Conservation (phyloP, 192 early-diverging fungal genomes). For the Spinellus fusiger region DNA sequence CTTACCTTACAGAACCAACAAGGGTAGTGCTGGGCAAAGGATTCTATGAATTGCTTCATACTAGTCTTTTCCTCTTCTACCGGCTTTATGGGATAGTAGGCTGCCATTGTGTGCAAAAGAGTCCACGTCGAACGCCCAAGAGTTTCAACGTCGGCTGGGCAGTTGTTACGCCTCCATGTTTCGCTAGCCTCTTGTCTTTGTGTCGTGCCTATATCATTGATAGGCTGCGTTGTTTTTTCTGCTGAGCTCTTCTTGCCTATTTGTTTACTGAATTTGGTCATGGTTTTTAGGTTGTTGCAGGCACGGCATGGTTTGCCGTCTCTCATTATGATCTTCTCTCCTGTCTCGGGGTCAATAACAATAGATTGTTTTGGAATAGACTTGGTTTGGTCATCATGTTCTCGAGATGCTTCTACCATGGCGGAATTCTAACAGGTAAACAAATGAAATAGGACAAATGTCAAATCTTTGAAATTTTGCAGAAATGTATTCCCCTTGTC, state of each 20-base stretch:
- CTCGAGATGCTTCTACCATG: background rate
- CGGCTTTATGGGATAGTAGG: constrained; percentile 87
- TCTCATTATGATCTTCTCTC: constrained; percentile 34
- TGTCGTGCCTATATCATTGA: background rate
- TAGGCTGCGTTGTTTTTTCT: constrained; percentile 7
- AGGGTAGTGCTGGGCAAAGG: constrained; percentile 87
- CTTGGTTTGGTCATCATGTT: background rate
- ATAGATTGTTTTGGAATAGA: background rate
- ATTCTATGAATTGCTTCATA: constrained; percentile 66
- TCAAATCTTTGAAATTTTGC: too few species aligned
- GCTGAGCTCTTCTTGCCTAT: constrained; percentile 31
- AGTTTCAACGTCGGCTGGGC: constrained; percentile 76
- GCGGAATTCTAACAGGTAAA: background rate
- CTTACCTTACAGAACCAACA: constrained; percentile 76
- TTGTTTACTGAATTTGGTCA: constrained; percentile 50
- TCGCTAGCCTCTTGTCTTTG: constrained; percentile 19
- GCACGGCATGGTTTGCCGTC: constrained; percentile 72
- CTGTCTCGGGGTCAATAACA: constrained; percentile 28
- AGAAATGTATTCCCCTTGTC: too few species aligned
- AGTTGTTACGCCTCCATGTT: constrained; percentile 39
- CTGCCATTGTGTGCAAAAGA: constrained; percentile 94
- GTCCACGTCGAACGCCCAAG: constrained; percentile 93
- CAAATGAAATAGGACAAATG: too few species aligned
- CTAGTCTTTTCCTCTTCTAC: constrained; percentile 57
- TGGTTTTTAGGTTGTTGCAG: constrained; percentile 71